Evolutionary conservation across 2,329 filamentous ascomycete genomes (phyloP).

Genomic region (Bipolaris bicolor): DNA sequence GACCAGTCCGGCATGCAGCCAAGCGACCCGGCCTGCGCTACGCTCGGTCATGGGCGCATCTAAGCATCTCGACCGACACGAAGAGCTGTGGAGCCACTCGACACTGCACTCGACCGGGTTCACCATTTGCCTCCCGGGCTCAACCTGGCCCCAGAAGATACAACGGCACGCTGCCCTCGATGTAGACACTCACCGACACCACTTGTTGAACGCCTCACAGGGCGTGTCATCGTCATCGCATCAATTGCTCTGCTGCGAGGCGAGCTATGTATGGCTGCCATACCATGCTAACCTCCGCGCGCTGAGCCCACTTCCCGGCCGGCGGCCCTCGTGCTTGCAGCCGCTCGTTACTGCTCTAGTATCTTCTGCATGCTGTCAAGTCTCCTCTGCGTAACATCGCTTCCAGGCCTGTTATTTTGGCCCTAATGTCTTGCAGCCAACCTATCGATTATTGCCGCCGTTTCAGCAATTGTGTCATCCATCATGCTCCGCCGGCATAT

Average conservation of each 20-base stretch:
- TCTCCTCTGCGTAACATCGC: slow-evolving; percentile 35
- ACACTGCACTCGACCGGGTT: slow-evolving; percentile 25
- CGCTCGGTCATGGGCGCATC: slow-evolving; percentile 26
- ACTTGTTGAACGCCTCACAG: slow-evolving; percentile 22
- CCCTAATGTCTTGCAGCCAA: slow-evolving; percentile 38
- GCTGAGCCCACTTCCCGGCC: slow-evolving; percentile 21
- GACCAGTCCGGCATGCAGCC: slow-evolving; percentile 15
- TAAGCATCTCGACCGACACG: slow-evolving; percentile 25
- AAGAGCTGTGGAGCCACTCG: slow-evolving; percentile 16
- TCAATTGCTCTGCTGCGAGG: slow-evolving; percentile 13
- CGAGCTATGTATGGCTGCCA: slow-evolving; percentile 20
- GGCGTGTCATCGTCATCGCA: slow-evolving; percentile 14
- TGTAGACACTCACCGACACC: slow-evolving; percentile 40
- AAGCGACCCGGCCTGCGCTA: slow-evolving; percentile 16
- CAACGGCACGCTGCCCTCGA: slow-evolving; percentile 23
- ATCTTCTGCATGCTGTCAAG: slow-evolving; percentile 33
- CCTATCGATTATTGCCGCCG: slow-evolving; percentile 25
- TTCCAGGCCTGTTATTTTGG: slow-evolving; percentile 29
- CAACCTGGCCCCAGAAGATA: slow-evolving; percentile 24
- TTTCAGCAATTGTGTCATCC: slow-evolving; percentile 26
- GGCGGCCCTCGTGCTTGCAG: slow-evolving; percentile 39
- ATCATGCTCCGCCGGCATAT: slow-evolving; percentile 27
- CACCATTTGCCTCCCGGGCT: slow-evolving; percentile 33
- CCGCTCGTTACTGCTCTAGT: slow-evolving; percentile 21
- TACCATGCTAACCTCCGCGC: slow-evolving; percentile 33